Percentiles rank a stretch among this genome's conserved stretches.
Conservation (phyloP, 805 yeast genomes). For the Myxozyma neglecta region DNA sequence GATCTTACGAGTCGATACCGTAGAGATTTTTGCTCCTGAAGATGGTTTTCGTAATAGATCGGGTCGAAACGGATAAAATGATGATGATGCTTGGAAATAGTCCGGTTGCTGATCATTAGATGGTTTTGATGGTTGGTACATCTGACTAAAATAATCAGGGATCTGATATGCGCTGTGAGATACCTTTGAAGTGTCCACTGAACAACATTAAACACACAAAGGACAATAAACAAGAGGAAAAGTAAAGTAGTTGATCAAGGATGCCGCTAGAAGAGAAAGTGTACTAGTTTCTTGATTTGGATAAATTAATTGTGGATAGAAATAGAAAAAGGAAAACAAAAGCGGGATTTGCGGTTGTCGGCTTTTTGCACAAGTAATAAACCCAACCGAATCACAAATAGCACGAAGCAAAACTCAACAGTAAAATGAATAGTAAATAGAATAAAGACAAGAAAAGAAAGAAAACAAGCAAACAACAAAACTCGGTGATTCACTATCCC, state of each 20-base stretch:
- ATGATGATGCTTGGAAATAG: neutral
- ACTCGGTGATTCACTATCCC: no score
- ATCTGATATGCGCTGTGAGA: no score
- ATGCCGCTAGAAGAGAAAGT: neutral
- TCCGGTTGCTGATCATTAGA: neutral
- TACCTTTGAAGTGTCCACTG: no score
- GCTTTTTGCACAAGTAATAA: no score
- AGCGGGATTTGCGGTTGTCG: no score
- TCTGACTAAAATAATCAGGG: neutral
- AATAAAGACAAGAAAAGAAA: no score
- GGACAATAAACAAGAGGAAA: neutral
- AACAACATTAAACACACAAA: no score
- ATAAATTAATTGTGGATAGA: neutral
- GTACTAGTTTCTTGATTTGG: neutral
- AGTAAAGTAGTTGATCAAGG: neutral
- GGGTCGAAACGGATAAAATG: neutral
- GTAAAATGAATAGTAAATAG: no score
- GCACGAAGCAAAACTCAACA: no score
- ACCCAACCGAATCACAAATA: no score
- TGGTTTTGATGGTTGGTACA: neutral
- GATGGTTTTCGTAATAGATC: conserved; percentile 2
- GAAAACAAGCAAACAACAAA: no score
- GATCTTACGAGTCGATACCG: neutral
- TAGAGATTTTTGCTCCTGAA: neutral
- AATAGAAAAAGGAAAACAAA: neutral